These are phyloP conservation scores for Noccaea bulbosa DNA, from an alignment of 345 rosid genomes.

Conservation along the genomic window DNA sequence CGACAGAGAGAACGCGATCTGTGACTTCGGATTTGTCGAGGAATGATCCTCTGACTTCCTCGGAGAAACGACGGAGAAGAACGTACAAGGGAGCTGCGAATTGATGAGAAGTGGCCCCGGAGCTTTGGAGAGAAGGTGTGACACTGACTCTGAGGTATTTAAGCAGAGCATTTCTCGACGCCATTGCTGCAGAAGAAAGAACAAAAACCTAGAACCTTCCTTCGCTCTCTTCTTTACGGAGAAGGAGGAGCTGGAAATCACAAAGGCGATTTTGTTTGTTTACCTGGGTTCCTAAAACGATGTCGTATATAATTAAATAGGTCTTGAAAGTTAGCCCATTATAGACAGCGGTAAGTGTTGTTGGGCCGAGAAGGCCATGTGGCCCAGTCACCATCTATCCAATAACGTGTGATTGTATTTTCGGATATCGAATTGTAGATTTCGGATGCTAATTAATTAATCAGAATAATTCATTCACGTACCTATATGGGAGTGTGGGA, in stretches of 20 bases:
- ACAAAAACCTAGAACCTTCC: neutral
- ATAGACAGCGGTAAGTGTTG: no score
- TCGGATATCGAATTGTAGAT: no score
- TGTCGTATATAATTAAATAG: neutral
- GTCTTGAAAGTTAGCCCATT: no score
- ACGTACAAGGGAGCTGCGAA: neutral
- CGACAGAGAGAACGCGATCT: slow-evolving; percentile 13
- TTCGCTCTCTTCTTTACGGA: neutral
- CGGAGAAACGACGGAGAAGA: slow-evolving; percentile 10
- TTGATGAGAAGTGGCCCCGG: neutral
- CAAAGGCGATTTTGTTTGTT: no score
- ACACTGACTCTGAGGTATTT: slow-evolving; percentile 7
- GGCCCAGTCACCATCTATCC: no score
- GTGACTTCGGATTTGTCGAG: slow-evolving; percentile 21
- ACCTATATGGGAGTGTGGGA: no score
- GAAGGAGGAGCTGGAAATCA: neutral
- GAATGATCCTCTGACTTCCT: slow-evolving; percentile 22
- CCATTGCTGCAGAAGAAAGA: slow-evolving; percentile 2
- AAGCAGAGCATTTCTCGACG: slow-evolving; percentile 14
- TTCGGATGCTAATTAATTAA: no score
- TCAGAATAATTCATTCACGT: no score
- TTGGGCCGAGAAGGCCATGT: no score
- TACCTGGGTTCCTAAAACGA: neutral
- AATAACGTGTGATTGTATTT: no score
- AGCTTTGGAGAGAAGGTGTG: neutral